Evolutionary conservation across 495 filamentous ascomycete genomes (phyloP), one percentile per base, ranked within the genome.

Genomic region (Sphaerosporella brunnea): DNA sequence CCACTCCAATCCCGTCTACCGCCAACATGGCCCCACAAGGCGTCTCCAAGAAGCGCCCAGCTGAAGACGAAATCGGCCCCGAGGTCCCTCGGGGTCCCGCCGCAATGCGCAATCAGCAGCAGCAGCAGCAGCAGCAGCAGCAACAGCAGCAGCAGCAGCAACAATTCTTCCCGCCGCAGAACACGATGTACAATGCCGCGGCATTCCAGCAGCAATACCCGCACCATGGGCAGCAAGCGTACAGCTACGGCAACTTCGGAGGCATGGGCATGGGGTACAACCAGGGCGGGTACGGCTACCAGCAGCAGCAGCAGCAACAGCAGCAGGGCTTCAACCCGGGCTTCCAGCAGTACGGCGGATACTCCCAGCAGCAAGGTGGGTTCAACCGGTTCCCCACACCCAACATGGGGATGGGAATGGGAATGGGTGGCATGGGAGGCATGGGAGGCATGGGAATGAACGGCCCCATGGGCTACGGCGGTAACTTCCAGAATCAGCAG

Each of bases 31-130:
- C n/a, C n/a, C n/a, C n/a, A n/a, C n/a, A n/a, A n/a, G n/a, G n/a
- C n/a, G n/a, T n/a, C n/a, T 38, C 45, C 15, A 87, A 79, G 65
- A 95, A 94, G 67, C 77, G 90, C 13, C 71, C 79, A 9, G 85
- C 85, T 28, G 82, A 93, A 36, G 79, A 84, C 35, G 65, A 77
- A 2, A 64, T 79, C 36, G 56, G 52, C 21, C 57, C 55, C 18
- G 51, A 59, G 40, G 50, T 59, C 34, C 57, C 57, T 19, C 57
- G 57, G 23, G 67, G 59, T 15, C 68, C 69, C 13, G 66, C 65
- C 41, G 68, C 65, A 32, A 69, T 67, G 65, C 56, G 61, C 23
- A 53, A 52, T 19, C 60, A 64, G 49, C 43, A 53, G 11, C 44
- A 51, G 48, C 60, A 48, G 46, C 56, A 56, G 46, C 54, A 48